phyloP scores from a whole-genome alignment of 768 basidiomycete species.

The Paxillus involutus region DNA sequence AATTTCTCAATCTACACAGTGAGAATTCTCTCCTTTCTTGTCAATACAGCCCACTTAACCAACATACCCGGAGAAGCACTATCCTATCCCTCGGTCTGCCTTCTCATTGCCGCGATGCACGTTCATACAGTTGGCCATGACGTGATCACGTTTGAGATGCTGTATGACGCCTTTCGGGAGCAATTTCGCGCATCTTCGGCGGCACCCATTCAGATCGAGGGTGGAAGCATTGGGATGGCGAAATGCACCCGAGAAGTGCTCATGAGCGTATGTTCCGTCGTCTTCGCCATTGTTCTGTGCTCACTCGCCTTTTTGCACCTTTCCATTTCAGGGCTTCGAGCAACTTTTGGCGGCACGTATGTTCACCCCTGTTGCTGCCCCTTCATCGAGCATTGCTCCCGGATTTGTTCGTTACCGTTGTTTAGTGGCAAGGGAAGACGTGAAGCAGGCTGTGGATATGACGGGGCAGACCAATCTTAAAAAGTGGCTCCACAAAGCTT shows the following conservation, averaged over 20 bases:
- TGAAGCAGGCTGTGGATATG: conserved; percentile 66
- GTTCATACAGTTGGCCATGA: conserved; percentile 73
- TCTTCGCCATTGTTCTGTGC: not conserved
- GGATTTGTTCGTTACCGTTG: conserved; percentile 80
- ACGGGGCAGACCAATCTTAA: conserved; percentile 69
- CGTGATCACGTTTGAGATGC: conserved; percentile 88
- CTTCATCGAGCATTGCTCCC: conserved; percentile 51
- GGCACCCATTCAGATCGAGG: conserved; percentile 73
- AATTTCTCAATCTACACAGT: conserved; percentile 57
- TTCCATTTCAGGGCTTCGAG: conserved; percentile 68
- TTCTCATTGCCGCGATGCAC: conserved; percentile 85
- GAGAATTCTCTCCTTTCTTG: conserved; percentile 17
- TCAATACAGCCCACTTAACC: not conserved
- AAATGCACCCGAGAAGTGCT: conserved; percentile 64
- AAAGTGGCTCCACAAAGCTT: conserved; percentile 72
- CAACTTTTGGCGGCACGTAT: conserved; percentile 54
- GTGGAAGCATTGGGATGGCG: conserved; percentile 75
- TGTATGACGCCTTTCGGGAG: conserved; percentile 74
- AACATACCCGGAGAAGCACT: conserved; percentile 46
- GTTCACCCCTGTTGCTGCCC: conserved; percentile 51
- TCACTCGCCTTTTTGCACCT: not conserved
- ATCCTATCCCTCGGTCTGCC: conserved; percentile 76
- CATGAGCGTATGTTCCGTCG: conserved; percentile 52
- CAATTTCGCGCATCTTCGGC: conserved; percentile 71
- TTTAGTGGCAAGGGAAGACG: conserved; percentile 57